Percentiles rank a stretch among this genome's conserved stretches.
Evolutionary conservation across 2,329 filamentous ascomycete genomes (phyloP).

Genomic region (Sporothrix dimorphospora): DNA sequence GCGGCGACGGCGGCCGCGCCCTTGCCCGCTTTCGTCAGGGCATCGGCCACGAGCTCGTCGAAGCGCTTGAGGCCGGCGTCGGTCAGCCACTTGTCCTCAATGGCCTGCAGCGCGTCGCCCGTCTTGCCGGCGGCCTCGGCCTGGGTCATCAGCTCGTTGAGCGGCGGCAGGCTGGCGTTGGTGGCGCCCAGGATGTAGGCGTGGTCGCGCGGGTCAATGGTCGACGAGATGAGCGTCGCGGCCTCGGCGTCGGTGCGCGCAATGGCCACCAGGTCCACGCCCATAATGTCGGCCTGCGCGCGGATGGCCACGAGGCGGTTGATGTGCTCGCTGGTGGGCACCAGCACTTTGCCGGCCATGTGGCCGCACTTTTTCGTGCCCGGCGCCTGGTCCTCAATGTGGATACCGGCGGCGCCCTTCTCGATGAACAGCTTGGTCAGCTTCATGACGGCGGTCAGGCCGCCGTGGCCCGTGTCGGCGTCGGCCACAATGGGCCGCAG

Average conservation of each 20-base stretch:
- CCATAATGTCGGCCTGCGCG: constrained; percentile 98
- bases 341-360: constrained; percentile 98
- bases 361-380: constrained; percentile 99
- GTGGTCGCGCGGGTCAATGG: constrained; percentile 94
- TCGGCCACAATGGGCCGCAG: constrained; percentile 95
- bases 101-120: constrained; percentile 79
- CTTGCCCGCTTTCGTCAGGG: constrained; percentile 58
- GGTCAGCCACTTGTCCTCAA: constrained; percentile 85
- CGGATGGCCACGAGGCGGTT: constrained; percentile 96
- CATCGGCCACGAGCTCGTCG: constrained; percentile 83
- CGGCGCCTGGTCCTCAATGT: constrained; percentile 97
- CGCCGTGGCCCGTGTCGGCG: constrained; percentile 95
- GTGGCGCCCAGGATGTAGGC: constrained; percentile 89
- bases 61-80: constrained; percentile 85
- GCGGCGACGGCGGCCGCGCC: constrained; percentile 61
- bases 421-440: constrained; percentile 97
- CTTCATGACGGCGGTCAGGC: constrained; percentile 99
- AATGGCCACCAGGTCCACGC: constrained; percentile 83
- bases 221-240: constrained; percentile 93
- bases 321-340: constrained; percentile 97
- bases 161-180: constrained; percentile 79
- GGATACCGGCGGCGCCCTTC: constrained; percentile 94
- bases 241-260: constrained; percentile 97
- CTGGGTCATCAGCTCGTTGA: constrained; percentile 87
- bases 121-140: constrained; percentile 82